Base-by-base conservation (phyloP, 2,329 filamentous ascomycete genomes). In the Pseudogymnoascus sp. region DNA sequence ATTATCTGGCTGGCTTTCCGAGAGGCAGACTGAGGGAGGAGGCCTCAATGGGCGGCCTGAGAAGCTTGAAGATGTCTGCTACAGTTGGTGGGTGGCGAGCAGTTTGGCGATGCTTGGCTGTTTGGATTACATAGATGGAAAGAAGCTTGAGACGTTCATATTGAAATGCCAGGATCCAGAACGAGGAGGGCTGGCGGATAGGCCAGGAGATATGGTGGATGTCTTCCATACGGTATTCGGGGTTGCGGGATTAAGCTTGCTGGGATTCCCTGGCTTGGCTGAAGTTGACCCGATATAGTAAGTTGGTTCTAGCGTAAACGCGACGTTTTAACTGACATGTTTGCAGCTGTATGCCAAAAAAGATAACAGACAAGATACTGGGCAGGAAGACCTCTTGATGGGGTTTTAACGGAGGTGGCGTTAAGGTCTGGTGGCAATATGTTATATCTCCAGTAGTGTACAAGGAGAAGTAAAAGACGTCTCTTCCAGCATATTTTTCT, bases 41-140 rank as follows among this genome's bases (percentile, higher is more conserved):
- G 94, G 94, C 0, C 78, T 99, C 59, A 99, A 99, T 72, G 94
- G 94, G 2, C 83, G 94, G 58, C 94, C 94, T 0, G 94, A 97
- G 77, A 99, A 99, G 79, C 78, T 89, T 65, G 93, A 96, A 73
- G 94, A 99, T 73, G 93, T 96, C 12, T 99, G 94, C 77, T 99
- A 99, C 77, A 96, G 91, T 73, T 99, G 94, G 94, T 99, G 94
- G 94, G 94, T 97, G 48, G 78, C 93, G 71, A 93, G 90, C 72
- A 96, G 92, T 73, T 78, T 99, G 67, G 87, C 89, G 52, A 97
- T 97, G 82, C 89, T 99, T 67, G 86, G 83, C 61, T 87, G 87
- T 61, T 82, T 92, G 60, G 90, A 97, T 73, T 99, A 94, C 94
- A 95, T 99, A 72, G 90, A 99, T 77, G 83, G 86, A 59, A 80